These are phyloP conservation scores for Papiliotrema laurentii DNA, from an alignment of 1,284 basidiomycete genomes.

Conservation along the genomic window DNA sequence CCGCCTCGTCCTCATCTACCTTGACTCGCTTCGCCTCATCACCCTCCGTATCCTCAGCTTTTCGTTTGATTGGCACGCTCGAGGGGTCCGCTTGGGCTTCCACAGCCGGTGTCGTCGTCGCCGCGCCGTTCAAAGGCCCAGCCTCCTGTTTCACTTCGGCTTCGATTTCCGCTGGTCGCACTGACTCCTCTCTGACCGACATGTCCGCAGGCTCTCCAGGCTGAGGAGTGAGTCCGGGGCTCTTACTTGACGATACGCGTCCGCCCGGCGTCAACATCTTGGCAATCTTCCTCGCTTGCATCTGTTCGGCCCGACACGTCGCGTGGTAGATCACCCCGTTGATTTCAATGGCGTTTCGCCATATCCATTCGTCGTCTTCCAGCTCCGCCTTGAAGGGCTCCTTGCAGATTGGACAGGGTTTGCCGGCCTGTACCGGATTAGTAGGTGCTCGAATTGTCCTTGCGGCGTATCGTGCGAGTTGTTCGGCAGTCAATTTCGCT, in stretches of 20 bases:
- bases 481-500: constrained; percentile 56
- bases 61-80: constrained; percentile 25
- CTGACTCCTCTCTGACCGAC: background rate
- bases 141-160: too few species aligned
- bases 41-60: constrained; percentile 24
- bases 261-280: constrained; percentile 3
- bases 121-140: background rate
- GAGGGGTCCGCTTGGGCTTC: background rate
- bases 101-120: background rate
- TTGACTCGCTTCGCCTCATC: too few species aligned
- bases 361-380: constrained; percentile 98
- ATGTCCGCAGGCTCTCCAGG: constrained; percentile 5
- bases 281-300: constrained; percentile 7
- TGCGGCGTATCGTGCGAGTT: constrained; percentile 67
- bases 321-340: constrained; percentile 73
- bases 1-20: too few species aligned
- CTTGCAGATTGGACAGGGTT: constrained; percentile 93
- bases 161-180: too few species aligned
- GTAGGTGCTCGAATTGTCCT: constrained; percentile 78
- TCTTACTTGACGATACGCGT: constrained; percentile 5
- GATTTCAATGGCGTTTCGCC: constrained; percentile 81
- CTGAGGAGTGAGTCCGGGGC: constrained; percentile 19
- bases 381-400: constrained; percentile 89
- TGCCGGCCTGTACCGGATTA: constrained; percentile 71
- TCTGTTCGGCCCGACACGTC: constrained; percentile 74